phyloP scores from a whole-genome alignment of 148 eudicot genomes.

The Nepenthes mirabilis region DNA sequence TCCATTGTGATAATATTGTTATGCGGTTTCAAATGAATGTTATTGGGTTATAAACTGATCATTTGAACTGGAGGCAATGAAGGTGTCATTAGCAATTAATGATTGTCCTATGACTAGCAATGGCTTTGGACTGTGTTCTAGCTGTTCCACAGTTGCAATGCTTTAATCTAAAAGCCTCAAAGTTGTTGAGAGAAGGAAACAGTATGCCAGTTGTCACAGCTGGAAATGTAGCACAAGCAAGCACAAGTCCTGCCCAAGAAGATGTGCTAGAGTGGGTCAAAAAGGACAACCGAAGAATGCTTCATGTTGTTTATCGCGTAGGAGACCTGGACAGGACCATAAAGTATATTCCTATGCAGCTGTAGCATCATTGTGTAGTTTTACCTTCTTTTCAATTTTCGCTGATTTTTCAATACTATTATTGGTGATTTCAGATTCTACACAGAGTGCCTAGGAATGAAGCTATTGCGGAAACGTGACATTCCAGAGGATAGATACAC shows the following conservation, averaged over 20 bases:
- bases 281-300: conserved; percentile 32
- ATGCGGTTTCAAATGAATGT: too few species aligned
- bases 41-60: too few species aligned
- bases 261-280: conserved; percentile 29
- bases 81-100: too few species aligned
- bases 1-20: too few species aligned
- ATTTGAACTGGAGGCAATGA: too few species aligned
- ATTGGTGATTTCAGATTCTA: conserved; percentile 23
- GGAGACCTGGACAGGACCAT: conserved; percentile 32
- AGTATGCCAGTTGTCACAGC: conserved; percentile 20
- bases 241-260: conserved; percentile 24
- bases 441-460: conserved; percentile 38
- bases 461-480: conserved; percentile 29
- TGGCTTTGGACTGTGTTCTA: conserved; percentile 16
- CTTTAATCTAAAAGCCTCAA: conserved; percentile 32
- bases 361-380: not conserved
- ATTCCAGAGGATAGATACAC: conserved; percentile 33
- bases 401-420: not conserved
- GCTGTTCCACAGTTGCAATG: conserved; percentile 40
- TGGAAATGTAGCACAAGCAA: conserved; percentile 37
- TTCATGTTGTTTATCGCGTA: conserved; percentile 35
- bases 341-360: conserved; percentile 6
- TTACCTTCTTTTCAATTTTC: not conserved
- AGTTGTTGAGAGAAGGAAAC: conserved; percentile 27
- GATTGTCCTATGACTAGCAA: too few species aligned